Evolutionary conservation across 2,329 filamentous ascomycete species (phyloP), one percentile per base, ranked within the genome.

Genomic region (Scleromitrula shiraiana): DNA sequence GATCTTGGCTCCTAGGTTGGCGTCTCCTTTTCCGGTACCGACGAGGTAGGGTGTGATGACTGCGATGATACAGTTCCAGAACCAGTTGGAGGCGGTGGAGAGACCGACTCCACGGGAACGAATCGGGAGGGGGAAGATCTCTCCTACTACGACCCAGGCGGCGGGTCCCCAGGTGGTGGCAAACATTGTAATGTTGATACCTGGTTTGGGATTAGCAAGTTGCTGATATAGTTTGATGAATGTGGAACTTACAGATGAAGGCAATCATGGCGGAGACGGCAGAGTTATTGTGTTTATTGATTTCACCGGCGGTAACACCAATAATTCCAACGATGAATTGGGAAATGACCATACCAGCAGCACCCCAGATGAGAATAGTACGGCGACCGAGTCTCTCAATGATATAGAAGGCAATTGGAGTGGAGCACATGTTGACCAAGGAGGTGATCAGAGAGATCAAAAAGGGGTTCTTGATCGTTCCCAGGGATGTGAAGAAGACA

Each of bases 111-210:
- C 89, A 57, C 87, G 85, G 33, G 89, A 85, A 62, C 89, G 85
- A 68, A 95, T 91, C 53, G 86, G 87, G 46, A 95, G 79, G 50
- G 88, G 88, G 79, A 85, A 95, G 68, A 93, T 85, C 72, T 95
- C 88, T 64, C 88, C 88, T 61, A 93, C 90, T 59, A 95, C 76
- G 45, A 85, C 80, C 85, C 85, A 89, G 38, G 85, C 78, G 22
- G 50, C 54, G 3, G 88, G 87, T 45, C 88, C 88, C 88, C 88
- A 95, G 55, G 88, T 95, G 50, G 78, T 82, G 51, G 88, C 88
- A 66, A 95, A 95, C 76, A 84, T 91, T 77, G 88, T 89, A 74
- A 95, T 90, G 76, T 89, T 93, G 72, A 95, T 47, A 71, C 82
- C n/a, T n/a, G n/a, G n/a, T n/a, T n/a, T n/a, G n/a, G n/a, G n/a